Conservation (phyloP, 106 monocot species). For the Dioscorea dumetorum region DNA sequence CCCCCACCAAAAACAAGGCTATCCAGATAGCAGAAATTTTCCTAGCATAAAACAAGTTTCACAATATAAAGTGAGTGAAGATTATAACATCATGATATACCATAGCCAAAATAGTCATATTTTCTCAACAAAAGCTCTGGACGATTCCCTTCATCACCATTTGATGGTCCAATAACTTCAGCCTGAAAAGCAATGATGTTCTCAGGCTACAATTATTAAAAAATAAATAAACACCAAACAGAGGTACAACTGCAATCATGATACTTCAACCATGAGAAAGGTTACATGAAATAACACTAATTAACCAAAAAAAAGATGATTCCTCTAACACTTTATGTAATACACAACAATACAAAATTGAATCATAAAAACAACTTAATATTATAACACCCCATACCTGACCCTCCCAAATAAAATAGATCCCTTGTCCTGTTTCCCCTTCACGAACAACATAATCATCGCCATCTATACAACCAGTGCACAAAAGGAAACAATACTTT, state of each 20-base stretch:
- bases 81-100: constrained; percentile 15
- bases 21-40: no score
- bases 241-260: background rate
- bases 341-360: background rate
- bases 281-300: no score
- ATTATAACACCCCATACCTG: constrained; percentile 32
- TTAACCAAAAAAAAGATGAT: no score
- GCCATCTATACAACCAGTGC: constrained; percentile 28
- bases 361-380: background rate
- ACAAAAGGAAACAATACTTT: no score
- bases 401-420: constrained; percentile 85
- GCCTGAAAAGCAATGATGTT: constrained; percentile 31
- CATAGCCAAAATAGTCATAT: constrained; percentile 81
- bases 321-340: no score
- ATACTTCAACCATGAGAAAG: background rate
- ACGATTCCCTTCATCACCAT: constrained; percentile 50
- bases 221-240: background rate
- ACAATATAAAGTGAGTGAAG: no score
- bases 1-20: no score
- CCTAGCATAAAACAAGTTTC: no score
- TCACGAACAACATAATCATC: constrained; percentile 72
- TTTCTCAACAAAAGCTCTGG: constrained; percentile 50
- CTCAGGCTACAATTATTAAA: background rate
- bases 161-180: constrained; percentile 56
- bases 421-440: constrained; percentile 55